Percentiles rank a stretch among this genome's conserved stretches.
Evolutionary conservation across 106 monocot genomes (phyloP).

Genomic region (Acorus gramineus): DNA sequence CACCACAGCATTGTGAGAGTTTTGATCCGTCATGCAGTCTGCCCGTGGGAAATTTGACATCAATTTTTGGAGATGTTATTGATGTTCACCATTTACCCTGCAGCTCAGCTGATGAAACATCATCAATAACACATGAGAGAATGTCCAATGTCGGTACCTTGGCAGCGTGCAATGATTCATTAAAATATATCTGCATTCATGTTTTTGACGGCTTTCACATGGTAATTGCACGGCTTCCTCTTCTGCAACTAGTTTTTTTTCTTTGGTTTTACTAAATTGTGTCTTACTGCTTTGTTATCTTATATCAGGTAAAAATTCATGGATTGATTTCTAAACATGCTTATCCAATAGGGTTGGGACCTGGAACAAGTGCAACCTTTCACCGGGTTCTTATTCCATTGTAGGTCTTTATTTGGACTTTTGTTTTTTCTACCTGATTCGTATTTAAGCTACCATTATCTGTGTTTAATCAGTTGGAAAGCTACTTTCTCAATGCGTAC

Average conservation of each 20-base stretch:
- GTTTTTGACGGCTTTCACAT: constrained; percentile 47
- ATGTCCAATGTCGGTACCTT: too few species aligned
- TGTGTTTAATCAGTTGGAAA: too few species aligned
- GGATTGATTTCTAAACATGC: constrained; percentile 32
- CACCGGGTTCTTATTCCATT: constrained; percentile 54
- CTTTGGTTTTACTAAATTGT: not conserved
- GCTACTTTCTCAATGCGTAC: too few species aligned
- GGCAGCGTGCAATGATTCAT: too few species aligned
- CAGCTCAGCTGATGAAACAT: not conserved
- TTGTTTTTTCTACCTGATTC: too few species aligned
- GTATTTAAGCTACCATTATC: too few species aligned
- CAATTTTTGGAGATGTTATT: constrained; percentile 6
- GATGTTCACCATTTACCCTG: not conserved
- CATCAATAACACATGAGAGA: too few species aligned
- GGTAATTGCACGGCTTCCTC: constrained; percentile 25
- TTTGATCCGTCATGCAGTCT: constrained; percentile 14
- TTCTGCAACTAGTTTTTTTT: not conserved
- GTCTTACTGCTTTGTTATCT: constrained; percentile 1
- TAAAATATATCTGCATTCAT: constrained; percentile 46
- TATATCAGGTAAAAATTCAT: constrained; percentile 47
- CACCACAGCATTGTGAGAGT: constrained; percentile 8
- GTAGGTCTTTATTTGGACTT: constrained; percentile 14
- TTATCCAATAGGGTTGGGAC: constrained; percentile 60
- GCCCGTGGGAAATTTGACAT: constrained; percentile 43
- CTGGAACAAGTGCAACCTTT: constrained; percentile 76